Evolutionary conservation across 2,329 filamentous ascomycete species (phyloP).

Genomic region (Emergomyces africanus): DNA sequence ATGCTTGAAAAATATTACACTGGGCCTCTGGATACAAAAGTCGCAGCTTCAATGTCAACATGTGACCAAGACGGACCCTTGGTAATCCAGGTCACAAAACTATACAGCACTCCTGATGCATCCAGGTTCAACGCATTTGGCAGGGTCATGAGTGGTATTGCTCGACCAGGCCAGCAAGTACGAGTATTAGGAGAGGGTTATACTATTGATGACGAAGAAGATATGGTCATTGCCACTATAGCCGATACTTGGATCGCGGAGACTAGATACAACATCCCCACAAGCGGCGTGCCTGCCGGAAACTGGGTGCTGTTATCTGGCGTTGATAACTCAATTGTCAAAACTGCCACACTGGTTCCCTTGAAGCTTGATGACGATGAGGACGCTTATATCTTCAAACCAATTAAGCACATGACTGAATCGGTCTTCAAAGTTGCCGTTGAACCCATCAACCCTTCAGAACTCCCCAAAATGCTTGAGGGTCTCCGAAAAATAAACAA

Average conservation of each 20-base stretch:
- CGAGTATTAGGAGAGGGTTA: slow-evolving; percentile 91
- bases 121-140: slow-evolving; percentile 83
- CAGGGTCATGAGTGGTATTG: slow-evolving; percentile 84
- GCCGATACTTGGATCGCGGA: slow-evolving; percentile 81
- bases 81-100: slow-evolving; percentile 83
- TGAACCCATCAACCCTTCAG: slow-evolving; percentile 94
- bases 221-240: slow-evolving; percentile 81
- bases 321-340: slow-evolving; percentile 96
- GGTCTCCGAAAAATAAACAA: slow-evolving; percentile 95
- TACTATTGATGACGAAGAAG: slow-evolving; percentile 93
- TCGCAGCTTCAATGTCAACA: slow-evolving; percentile 63
- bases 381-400: slow-evolving; percentile 89
- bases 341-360: slow-evolving; percentile 82
- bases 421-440: slow-evolving; percentile 97
- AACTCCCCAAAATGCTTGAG: slow-evolving; percentile 97
- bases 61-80: slow-evolving; percentile 86
- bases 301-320: slow-evolving; percentile 87
- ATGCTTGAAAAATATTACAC: slow-evolving; percentile 84
- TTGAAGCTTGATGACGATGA: slow-evolving; percentile 72
- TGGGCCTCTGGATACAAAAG: slow-evolving; percentile 69
- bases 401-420: slow-evolving; percentile 87
- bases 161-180: slow-evolving; percentile 66
- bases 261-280: slow-evolving; percentile 83
- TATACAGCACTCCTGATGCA: slow-evolving; percentile 85
- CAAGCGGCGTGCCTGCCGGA: slow-evolving; percentile 82